Conservation (phyloP, 257 asterid species). For the Solanum raphanifolium region DNA sequence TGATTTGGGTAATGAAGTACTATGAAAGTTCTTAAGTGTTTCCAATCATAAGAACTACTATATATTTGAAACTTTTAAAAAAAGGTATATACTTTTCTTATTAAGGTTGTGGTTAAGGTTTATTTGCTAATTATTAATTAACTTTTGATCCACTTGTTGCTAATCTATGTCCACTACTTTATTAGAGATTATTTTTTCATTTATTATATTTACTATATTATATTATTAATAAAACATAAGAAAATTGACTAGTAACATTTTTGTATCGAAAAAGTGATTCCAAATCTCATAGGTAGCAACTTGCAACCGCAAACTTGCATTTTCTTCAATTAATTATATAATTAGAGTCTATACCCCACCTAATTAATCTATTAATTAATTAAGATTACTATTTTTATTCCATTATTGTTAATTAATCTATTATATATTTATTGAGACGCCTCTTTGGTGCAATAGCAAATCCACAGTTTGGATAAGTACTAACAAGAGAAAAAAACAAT, state of each 20-base stretch:
- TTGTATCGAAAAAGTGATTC: slow-evolving; percentile 15
- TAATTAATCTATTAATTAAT: neutral
- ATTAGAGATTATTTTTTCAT: neutral
- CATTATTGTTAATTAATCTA: neutral
- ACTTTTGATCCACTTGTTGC: neutral
- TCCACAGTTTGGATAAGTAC: slow-evolving; percentile 23
- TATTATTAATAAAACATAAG: neutral
- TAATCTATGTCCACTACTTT: slow-evolving; percentile 1
- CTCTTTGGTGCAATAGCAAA: slow-evolving; percentile 5
- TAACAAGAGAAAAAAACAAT: neutral
- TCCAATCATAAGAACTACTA: neutral
- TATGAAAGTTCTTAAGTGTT: neutral
- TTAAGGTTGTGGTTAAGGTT: slow-evolving; percentile 13
- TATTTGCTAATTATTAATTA: slow-evolving; percentile 8
- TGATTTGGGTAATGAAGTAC: neutral
- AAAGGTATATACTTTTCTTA: neutral
- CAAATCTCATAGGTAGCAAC: slow-evolving; percentile 50
- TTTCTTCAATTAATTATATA: neutral
- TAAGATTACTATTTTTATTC: neutral
- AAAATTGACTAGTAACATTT: neutral
- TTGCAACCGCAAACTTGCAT: slow-evolving; percentile 37
- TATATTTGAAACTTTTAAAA: neutral
- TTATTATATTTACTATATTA: neutral
- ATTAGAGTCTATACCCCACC: neutral
- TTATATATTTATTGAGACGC: neutral